Evolutionary conservation across 1,284 basidiomycete species (phyloP), one percentile per base, ranked within the genome.

Genomic region (Peniophora sp.): DNA sequence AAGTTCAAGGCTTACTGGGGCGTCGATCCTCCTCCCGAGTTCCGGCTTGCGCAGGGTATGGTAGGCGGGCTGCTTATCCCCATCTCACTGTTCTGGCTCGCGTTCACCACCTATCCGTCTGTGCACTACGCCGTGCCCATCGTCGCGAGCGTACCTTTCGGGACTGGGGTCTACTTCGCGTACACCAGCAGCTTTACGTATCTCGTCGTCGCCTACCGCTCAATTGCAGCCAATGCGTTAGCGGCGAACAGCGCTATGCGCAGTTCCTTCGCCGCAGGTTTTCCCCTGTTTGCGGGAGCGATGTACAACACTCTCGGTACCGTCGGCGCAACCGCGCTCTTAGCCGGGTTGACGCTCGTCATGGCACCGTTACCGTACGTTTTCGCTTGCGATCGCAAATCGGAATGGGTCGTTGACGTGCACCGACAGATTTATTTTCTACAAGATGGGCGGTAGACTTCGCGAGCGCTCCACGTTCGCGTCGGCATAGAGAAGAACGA

Each of bases 61-160:
- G 68, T 75, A 6, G 90, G 88, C 14, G 88, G 73, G 0, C 61
- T 90, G 18, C 69, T 89, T 18, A 78, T 81, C 12, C 85, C 90
- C 0, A 51, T 88, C 23, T 77, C 78, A 9, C 70, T 91, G 1
- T 86, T 82, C 63, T 81, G 83, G 68, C 73, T 91, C 47, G 86
- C 86, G 0, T 86, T 87, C 56, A 88, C 87, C 1, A 82, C 81
- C 1, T 86, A 83, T 61, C 66, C 68, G 6, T 63, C 62, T 15
- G 79, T 91, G 0, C 88, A 81, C 53, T 92, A 88, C 88, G 83
- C 83, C 32, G 75, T 72, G 1, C 83, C 83, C 9, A 81, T 88
- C 57, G 68, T 88, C 48, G 78, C 75, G 2, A 81, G 79, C 0
- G 60, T 81, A 5, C 82, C 81, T 0, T 83, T 86, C 53, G 83